Evolutionary conservation across 306 rosid genomes (phyloP).

Genomic region (Quercus ilex): DNA sequence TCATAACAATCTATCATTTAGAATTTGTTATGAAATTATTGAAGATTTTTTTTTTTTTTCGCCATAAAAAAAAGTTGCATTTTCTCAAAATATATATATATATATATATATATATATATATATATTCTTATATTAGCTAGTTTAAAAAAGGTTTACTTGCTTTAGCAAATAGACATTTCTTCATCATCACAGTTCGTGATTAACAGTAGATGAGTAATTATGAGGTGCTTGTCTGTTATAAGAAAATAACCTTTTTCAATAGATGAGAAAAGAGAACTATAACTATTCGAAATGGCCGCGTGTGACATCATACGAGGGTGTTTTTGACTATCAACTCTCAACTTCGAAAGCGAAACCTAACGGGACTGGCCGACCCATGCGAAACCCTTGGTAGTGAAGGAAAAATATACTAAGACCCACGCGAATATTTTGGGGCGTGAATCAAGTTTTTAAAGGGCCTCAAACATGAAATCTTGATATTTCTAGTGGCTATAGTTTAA

Average conservation of each 20-base stretch:
- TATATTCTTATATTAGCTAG: no score
- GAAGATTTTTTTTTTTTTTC: no score
- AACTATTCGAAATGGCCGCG: neutral
- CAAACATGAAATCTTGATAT: no score
- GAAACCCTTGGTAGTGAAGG: neutral
- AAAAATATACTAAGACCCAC: neutral
- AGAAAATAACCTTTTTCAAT: no score
- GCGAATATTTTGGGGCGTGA: neutral
- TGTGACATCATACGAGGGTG: neutral
- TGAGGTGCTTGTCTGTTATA: no score
- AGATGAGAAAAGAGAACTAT: neutral
- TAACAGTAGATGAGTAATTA: no score
- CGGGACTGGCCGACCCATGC: constrained; percentile 6
- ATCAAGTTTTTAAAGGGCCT: neutral
- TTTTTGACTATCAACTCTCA: neutral
- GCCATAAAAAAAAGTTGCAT: no score
- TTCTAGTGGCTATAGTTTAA: no score
- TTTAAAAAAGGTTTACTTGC: neutral
- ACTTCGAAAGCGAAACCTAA: constrained; percentile 5
- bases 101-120: no score
- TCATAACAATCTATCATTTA: no score
- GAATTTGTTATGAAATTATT: no score
- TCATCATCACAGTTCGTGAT: neutral
- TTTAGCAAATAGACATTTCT: neutral
- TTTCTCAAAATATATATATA: no score